Base-by-base conservation (phyloP, 176 grass and related monocot genomes). In the Thinopyrum elongatum region DNA sequence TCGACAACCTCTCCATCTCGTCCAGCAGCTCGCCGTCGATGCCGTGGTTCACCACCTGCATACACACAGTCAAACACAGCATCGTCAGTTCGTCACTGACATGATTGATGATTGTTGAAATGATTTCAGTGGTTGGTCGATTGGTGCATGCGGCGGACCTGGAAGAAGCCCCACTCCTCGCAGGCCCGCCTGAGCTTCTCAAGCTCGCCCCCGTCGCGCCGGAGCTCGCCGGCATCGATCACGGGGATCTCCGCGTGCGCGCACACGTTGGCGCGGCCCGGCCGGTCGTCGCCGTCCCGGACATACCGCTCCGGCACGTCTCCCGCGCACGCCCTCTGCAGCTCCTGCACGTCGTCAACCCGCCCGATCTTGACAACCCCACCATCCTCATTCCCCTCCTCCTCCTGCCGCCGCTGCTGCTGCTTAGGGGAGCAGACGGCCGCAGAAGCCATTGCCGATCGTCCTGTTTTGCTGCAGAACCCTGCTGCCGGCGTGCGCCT, bases 91-190 rank as follows among this genome's bases (percentile, higher is more conserved):
- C n/a, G n/a, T n/a, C n/a, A n/a, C n/a, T n/a, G n/a, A 9, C n/a
- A 62, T 10, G 8, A 26, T 25, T 1, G 0, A 30, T 17, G 10
- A 49, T 26, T 17, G 25, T 16, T 4, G n/a, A 60, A 59, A 10
- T 69, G 3, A 4, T 7, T n/a, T 8, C 63, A 8, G 27, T 0
- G 27, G 17, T 30, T 5, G 63, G 5, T 60, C 7, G 14, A 49
- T 2, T 0, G 2, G 2, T 17, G 0, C 8, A 2, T 17, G 1
- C 4, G 5, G 1, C 11, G 2, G 26, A 88, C 93, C 94, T 95
- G 92, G 75, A 95, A 98, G 86, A 98, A 98, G 7, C 97, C 94
- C 94, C 94, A 95, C 39, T 98, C 90, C 77, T 94, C 29, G 86
- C 97, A 95, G 70, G 97, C 92, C 8, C 65, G 31, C 21, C 79